Percentiles rank a stretch among this genome's conserved stretches.
These are phyloP conservation scores for Pythium monospermum DNA, from an alignment of 352 stramenopile species.

Conservation along the genomic window DNA sequence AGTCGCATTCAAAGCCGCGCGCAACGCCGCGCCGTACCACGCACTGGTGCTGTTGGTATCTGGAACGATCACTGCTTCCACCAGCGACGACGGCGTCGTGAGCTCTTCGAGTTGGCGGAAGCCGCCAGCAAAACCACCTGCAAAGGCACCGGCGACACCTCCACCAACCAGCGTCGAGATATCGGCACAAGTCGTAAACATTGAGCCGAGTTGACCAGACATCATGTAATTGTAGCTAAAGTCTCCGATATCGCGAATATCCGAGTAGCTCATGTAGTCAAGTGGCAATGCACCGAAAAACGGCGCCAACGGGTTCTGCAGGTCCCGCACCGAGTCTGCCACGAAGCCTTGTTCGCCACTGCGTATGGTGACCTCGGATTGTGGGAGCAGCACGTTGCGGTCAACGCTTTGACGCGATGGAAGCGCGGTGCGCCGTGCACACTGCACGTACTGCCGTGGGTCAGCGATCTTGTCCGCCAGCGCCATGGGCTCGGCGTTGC, in stretches of 20 bases:
- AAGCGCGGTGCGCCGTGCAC: constrained; percentile 36
- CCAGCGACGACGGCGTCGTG: constrained; percentile 15
- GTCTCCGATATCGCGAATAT: constrained; percentile 62
- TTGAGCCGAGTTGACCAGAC: constrained; percentile 54
- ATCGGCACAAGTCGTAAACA: constrained; percentile 73
- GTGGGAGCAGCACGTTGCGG: constrained; percentile 46
- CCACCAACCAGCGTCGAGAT: constrained; percentile 21
- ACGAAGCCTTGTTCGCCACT: constrained; percentile 39
- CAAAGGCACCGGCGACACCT: neutral
- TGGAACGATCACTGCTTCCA: constrained; percentile 65
- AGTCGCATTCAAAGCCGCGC: constrained; percentile 27
- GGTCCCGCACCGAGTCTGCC: constrained; percentile 49
- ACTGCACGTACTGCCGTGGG: constrained; percentile 55
- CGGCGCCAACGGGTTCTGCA: constrained; percentile 38
- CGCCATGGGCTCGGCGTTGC: constrained; percentile 46
- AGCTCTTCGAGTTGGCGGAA: constrained; percentile 12
- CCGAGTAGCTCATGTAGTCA: constrained; percentile 65
- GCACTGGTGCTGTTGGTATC: constrained; percentile 15
- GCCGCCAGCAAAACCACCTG: constrained; percentile 21
- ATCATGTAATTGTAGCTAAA: constrained; percentile 88
- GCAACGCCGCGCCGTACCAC: constrained; percentile 58
- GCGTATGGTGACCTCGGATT: constrained; percentile 47
- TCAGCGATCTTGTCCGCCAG: constrained; percentile 55
- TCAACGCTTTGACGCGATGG: constrained; percentile 26
- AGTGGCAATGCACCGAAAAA: constrained; percentile 55